Conservation (phyloP, 192 early-diverging fungal species). For the Diversispora epigaea region DNA sequence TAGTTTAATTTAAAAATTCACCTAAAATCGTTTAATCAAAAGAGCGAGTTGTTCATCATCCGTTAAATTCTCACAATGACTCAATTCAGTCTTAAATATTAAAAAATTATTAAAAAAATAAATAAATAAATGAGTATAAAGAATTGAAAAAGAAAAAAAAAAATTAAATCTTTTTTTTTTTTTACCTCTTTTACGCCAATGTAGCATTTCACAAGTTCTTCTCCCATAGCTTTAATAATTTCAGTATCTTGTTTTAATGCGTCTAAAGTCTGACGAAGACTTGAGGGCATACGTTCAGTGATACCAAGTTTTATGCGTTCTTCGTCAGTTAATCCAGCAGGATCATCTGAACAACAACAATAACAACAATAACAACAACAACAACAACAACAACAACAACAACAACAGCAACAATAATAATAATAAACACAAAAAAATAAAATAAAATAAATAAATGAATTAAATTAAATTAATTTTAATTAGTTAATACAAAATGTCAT, state of each 20-base stretch:
- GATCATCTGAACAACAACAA: conserved; percentile 1
- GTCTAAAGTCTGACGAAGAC: not conserved
- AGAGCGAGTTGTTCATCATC: too few species aligned
- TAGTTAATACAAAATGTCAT: too few species aligned
- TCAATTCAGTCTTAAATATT: too few species aligned
- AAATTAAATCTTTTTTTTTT: not conserved
- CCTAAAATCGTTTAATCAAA: too few species aligned
- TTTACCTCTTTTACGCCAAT: conserved; percentile 9
- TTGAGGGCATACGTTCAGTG: not conserved
- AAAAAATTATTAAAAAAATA: too few species aligned
- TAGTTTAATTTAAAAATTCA: too few species aligned
- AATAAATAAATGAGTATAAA: too few species aligned
- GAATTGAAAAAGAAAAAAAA: too few species aligned
- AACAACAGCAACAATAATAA: not conserved
- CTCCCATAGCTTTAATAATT: not conserved
- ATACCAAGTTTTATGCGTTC: not conserved
- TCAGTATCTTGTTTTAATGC: not conserved
- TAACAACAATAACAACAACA: not conserved
- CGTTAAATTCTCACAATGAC: too few species aligned
- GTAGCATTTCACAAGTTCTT: not conserved
- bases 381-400: not conserved
- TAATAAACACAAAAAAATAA: not conserved
- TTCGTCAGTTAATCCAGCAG: not conserved
- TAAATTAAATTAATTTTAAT: too few species aligned
- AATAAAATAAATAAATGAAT: not conserved